Evolutionary conservation across 305 asterid species (phyloP).

Genomic region (Rubia tinctorum): DNA sequence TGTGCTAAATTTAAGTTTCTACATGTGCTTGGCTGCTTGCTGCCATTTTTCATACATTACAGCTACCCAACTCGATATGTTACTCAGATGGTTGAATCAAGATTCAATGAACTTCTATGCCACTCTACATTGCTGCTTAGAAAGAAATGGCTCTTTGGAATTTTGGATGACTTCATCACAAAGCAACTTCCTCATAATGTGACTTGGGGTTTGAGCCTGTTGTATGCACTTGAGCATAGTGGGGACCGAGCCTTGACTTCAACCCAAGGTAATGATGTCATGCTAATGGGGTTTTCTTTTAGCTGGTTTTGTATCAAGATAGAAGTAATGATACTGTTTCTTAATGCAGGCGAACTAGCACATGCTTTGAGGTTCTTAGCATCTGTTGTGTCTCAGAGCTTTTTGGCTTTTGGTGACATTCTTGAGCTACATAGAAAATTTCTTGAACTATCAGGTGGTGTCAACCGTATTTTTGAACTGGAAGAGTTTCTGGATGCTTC

Average conservation of each 20-base stretch:
- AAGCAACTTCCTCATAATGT: slow-evolving; percentile 99
- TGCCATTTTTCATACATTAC: neutral
- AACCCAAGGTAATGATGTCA: slow-evolving; percentile 72
- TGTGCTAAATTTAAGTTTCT: neutral
- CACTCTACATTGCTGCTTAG: slow-evolving; percentile 84
- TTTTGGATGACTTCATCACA: slow-evolving; percentile 86
- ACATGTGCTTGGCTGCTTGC: slow-evolving; percentile 1
- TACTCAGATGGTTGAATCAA: slow-evolving; percentile 84
- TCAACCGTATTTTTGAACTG: slow-evolving; percentile 89
- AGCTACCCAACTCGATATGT: slow-evolving; percentile 8
- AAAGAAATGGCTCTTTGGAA: slow-evolving; percentile 92
- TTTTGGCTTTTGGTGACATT: slow-evolving; percentile 98
- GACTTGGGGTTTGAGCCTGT: slow-evolving; percentile 95
- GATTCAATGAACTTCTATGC: slow-evolving; percentile 68
- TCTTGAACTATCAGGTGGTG: slow-evolving; percentile 94
- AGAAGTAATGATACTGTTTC: slow-evolving; percentile 15
- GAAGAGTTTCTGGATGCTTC: slow-evolving; percentile 91
- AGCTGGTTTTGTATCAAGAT: slow-evolving; percentile 7
- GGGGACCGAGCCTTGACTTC: slow-evolving; percentile 94
- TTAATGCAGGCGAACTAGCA: slow-evolving; percentile 80
- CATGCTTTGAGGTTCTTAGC: slow-evolving; percentile 96
- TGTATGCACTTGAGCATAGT: slow-evolving; percentile 94
- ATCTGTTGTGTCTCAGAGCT: slow-evolving; percentile 99
- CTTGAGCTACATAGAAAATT: slow-evolving; percentile 94
- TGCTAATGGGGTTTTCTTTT: neutral